Base-by-base conservation (phyloP, 345 rosid species). In the Pugionium dolabratum region DNA sequence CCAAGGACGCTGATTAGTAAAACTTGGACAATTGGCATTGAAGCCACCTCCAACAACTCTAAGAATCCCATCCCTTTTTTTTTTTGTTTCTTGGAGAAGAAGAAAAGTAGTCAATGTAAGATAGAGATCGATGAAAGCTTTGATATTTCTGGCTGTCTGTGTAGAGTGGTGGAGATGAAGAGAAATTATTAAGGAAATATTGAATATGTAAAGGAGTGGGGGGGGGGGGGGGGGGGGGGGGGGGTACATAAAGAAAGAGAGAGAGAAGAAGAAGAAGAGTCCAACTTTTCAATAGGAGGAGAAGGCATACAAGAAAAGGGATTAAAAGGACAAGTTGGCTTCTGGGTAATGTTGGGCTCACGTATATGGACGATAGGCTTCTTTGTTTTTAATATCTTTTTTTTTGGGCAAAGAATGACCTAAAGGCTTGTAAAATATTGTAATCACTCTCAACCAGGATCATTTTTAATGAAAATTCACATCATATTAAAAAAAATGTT, bases 11-110 rank as follows among this genome's bases (percentile, higher is more conserved):
- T 83, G 40, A 90, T 83, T 7, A 90, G 30, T 4, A 93, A 83
- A 54, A 93, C 92, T 74, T 90, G 91, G 26, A 93, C 45, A 33
- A 83, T 74, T 51, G 99, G 99, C 95, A 88, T 80, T 2, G 92
- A 80, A 41, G 99, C 87, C 86, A 86, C 95, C 75, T 85, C 89
- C 60, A 93, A 76, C 66, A 93, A 76, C 40, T 92, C 76, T 86
- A 85, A 90, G 82, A 90, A 93, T 44, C 97, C 96, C 99, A 93
- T 93, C 59, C 62, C 70, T 40, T 31, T 3, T 29, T 28, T 41
- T 64, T 4, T 34, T 29, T 37, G 48, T 67, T 53, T 52, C 62
- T 66, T 60, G 73, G 53, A 29, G 34, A 54, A 46, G 45, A 59
- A 67, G 57, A 61, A 54, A 66, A 53, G 46, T 32, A 59, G 67